phyloP scores from a whole-genome alignment of 2,329 filamentous ascomycete genomes.

The Fonsecaea monophora region DNA sequence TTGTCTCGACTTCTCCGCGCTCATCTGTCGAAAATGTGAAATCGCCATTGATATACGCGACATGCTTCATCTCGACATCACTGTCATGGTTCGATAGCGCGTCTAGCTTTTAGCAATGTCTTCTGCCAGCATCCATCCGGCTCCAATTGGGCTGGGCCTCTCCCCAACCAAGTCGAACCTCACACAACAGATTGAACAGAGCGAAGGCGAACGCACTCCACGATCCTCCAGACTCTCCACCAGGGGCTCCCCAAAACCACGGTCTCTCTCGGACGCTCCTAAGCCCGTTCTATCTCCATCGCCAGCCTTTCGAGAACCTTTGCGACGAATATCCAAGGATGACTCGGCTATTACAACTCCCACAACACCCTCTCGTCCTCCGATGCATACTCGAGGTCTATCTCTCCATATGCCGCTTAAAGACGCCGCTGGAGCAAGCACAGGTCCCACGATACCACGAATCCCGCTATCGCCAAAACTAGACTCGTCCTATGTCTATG shows the following conservation, averaged over 20 bases:
- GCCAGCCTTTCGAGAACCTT: slow-evolving; percentile 63
- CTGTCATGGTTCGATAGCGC: slow-evolving; percentile 9
- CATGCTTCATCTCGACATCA: slow-evolving; percentile 5
- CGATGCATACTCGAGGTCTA: slow-evolving; percentile 68
- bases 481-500: slow-evolving; percentile 82
- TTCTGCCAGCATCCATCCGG: slow-evolving; percentile 34
- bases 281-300: slow-evolving; percentile 65
- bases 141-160: slow-evolving; percentile 21
- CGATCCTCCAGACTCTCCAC: slow-evolving; percentile 28
- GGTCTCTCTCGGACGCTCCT: slow-evolving; percentile 71
- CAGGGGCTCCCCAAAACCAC: slow-evolving; percentile 56
- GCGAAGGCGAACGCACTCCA: slow-evolving; percentile 36
- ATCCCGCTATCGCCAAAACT: slow-evolving; percentile 82
- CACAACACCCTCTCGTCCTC: slow-evolving; percentile 75
- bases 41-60: not conserved
- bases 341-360: slow-evolving; percentile 67
- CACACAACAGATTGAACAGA: slow-evolving; percentile 38
- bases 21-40: not conserved
- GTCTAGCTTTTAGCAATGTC: slow-evolving; percentile 30
- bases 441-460: slow-evolving; percentile 62
- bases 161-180: slow-evolving; percentile 35
- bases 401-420: slow-evolving; percentile 72
- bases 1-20: not conserved
- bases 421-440: slow-evolving; percentile 42
- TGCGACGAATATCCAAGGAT: slow-evolving; percentile 66